Evolutionary conservation across 164 flowering plant genomes (phyloP).

Genomic region (Echeveria elegans): DNA sequence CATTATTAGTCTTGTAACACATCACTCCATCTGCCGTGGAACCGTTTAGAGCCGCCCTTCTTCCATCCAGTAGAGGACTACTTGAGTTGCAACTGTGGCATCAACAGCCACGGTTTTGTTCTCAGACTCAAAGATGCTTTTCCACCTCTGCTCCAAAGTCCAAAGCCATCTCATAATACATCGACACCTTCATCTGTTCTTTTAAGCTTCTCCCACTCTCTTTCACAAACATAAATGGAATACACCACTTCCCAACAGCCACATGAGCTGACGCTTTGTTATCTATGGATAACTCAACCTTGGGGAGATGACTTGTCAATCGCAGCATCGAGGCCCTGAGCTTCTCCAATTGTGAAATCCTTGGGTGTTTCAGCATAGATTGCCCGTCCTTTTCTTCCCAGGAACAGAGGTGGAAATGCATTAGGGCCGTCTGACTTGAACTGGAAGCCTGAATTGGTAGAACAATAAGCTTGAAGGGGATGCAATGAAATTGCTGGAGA

Average conservation of each 20-base stretch:
- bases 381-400: conserved; percentile 23
- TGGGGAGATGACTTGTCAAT: conserved; percentile 21
- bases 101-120: no score
- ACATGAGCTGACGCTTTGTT: conserved; percentile 11
- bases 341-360: conserved; percentile 18
- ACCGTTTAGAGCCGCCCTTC: no score
- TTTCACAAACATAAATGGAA: conserved; percentile 42
- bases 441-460: neutral
- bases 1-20: no score
- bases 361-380: conserved; percentile 7
- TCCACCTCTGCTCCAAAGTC: conserved; percentile 70
- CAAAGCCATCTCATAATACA: conserved; percentile 42
- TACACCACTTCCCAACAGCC: conserved; percentile 51
- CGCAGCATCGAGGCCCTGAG: conserved; percentile 22
- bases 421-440: neutral
- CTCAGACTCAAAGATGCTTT: conserved; percentile 21
- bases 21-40: no score
- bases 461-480: neutral
- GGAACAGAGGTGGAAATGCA: neutral
- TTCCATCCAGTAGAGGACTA: no score
- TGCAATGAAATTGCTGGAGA: conserved; percentile 33
- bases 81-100: no score
- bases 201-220: conserved; percentile 18
- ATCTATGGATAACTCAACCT: conserved; percentile 14
- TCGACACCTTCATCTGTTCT: conserved; percentile 32